Percentiles rank a stretch among this genome's conserved stretches.
Conservation (phyloP, 257 asterid genomes). For the Gardenia jasminoides region DNA sequence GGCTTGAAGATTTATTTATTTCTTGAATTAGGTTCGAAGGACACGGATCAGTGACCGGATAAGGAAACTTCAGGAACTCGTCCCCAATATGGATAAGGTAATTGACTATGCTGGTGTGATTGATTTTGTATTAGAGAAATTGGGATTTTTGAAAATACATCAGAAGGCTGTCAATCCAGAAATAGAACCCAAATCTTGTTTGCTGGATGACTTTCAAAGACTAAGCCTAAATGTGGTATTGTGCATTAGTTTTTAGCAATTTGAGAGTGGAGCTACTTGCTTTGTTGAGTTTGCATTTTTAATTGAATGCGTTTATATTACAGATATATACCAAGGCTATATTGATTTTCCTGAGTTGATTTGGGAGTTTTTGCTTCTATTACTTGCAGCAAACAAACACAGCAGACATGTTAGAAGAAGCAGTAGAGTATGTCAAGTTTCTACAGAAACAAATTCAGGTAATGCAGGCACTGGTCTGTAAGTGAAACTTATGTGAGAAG, state of each 20-base stretch:
- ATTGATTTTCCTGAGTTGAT: slow-evolving; percentile 7
- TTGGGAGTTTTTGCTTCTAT: slow-evolving; percentile 21
- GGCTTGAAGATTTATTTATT: background rate
- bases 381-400: slow-evolving; percentile 87
- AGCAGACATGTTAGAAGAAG: slow-evolving; percentile 98
- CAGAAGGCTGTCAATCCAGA: background rate
- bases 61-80: slow-evolving; percentile 95
- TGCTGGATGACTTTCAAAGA: background rate
- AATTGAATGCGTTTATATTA: background rate
- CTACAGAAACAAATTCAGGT: slow-evolving; percentile 91
- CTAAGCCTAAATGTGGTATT: background rate
- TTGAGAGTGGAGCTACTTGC: background rate
- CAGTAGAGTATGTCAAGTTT: slow-evolving; percentile 78
- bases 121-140: background rate
- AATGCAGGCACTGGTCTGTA: slow-evolving; percentile 14
- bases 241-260: background rate
- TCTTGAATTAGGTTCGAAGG: slow-evolving; percentile 63
- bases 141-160: background rate
- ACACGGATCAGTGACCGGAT: slow-evolving; percentile 92
- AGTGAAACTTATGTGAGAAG: background rate
- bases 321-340: background rate
- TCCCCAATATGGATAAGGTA: slow-evolving; percentile 97
- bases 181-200: background rate
- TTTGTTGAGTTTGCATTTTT: background rate
- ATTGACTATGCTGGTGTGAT: slow-evolving; percentile 4